Conservation (phyloP, 129 eudicot genomes). For the Cynara cardunculus region DNA sequence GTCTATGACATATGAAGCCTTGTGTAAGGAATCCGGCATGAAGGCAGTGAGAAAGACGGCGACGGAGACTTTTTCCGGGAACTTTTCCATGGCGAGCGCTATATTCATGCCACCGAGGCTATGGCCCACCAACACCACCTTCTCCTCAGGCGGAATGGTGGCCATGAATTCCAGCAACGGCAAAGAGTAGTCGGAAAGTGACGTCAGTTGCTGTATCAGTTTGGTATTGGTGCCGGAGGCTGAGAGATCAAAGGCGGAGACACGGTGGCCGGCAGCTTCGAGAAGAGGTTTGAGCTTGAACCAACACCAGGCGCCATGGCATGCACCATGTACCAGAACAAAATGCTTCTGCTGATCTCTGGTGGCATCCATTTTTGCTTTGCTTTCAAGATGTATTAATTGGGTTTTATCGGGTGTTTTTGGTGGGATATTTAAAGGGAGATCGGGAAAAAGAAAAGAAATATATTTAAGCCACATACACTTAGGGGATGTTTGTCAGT, state of each 20-base stretch:
- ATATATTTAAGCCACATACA: no score
- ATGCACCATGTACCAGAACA: constrained; percentile 70
- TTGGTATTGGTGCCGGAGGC: constrained; percentile 49
- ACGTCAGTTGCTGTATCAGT: constrained; percentile 34
- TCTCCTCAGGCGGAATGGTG: constrained; percentile 40
- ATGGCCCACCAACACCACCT: constrained; percentile 66
- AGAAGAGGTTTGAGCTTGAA: constrained; percentile 61
- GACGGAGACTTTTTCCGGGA: constrained; percentile 48
- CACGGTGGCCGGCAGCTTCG: constrained; percentile 55
- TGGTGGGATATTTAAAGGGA: constrained; percentile 4
- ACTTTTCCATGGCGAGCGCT: constrained; percentile 57
- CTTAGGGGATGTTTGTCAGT: no score
- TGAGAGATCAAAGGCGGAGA: constrained; percentile 52
- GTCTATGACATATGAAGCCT: constrained; percentile 31
- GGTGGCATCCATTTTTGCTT: not conserved
- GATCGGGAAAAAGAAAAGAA: not conserved
- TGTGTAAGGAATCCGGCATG: constrained; percentile 54
- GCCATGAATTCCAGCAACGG: constrained; percentile 59
- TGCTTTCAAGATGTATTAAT: not conserved
- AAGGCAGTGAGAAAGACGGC: constrained; percentile 55
- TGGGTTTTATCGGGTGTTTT: not conserved
- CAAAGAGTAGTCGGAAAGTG: constrained; percentile 43
- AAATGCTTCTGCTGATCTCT: constrained; percentile 33
- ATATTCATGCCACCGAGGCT: constrained; percentile 57
- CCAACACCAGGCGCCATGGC: constrained; percentile 91